Conservation (phyloP, 2,329 filamentous ascomycete species). For the Verruconis gallopava region DNA sequence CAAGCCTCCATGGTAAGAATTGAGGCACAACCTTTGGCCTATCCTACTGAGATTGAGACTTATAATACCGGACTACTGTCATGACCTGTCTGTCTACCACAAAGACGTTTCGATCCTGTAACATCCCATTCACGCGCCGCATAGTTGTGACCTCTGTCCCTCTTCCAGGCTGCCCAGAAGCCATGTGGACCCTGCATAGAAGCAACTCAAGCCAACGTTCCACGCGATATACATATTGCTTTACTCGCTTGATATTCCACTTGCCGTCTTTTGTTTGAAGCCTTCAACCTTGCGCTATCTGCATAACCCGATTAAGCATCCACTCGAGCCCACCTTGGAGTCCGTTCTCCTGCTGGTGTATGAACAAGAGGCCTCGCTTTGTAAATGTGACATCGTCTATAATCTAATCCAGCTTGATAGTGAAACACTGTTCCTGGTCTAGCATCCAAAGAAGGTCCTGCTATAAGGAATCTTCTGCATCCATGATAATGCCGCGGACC, state of each 20-base stretch:
- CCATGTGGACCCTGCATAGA: slow-evolving; percentile 2
- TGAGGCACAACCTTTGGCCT: slow-evolving; percentile 16
- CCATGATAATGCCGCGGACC: slow-evolving; percentile 11
- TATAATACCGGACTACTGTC: slow-evolving; percentile 16
- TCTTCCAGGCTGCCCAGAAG: slow-evolving; percentile 7
- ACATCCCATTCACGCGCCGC: slow-evolving; percentile 13
- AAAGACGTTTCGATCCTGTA: slow-evolving; percentile 16
- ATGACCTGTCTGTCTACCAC: slow-evolving; percentile 14
- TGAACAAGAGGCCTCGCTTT: slow-evolving; percentile 13
- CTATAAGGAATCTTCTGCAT: slow-evolving; percentile 14
- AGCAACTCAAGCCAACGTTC: slow-evolving; percentile 1
- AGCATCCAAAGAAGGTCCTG: slow-evolving; percentile 12
- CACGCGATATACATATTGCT: neutral
- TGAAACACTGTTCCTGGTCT: slow-evolving; percentile 12
- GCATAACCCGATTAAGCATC: slow-evolving; percentile 11
- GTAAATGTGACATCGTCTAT: slow-evolving; percentile 14
- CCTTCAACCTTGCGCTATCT: slow-evolving; percentile 10
- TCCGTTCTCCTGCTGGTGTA: slow-evolving; percentile 13
- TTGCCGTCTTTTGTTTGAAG: slow-evolving; percentile 8
- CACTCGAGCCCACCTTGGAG: slow-evolving; percentile 12
- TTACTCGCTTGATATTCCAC: slow-evolving; percentile 8
- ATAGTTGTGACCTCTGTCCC: slow-evolving; percentile 14
- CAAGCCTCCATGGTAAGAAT: slow-evolving; percentile 15
- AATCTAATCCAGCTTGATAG: slow-evolving; percentile 12
- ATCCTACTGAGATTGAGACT: slow-evolving; percentile 16